Conservation (phyloP, 805 yeast genomes). For the Ogataea allantospora region DNA sequence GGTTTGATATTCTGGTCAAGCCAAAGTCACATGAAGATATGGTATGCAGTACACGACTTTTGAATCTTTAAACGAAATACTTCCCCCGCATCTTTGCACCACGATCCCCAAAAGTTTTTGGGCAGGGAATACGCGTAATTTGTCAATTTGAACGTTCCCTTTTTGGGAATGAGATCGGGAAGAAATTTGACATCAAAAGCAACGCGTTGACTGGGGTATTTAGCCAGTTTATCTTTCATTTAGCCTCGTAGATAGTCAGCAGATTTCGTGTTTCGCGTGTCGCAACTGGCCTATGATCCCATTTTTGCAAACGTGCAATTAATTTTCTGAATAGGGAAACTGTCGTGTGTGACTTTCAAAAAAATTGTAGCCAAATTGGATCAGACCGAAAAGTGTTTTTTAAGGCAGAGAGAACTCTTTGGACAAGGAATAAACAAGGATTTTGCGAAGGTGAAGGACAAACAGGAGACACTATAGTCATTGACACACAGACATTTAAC, state of each 20-base stretch:
- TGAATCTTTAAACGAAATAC: too few relatives aligned
- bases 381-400: slow-evolving; percentile 11
- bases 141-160: slow-evolving; percentile 2
- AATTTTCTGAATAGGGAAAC: slow-evolving; percentile 18
- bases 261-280: neutral
- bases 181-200: neutral
- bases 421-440: neutral
- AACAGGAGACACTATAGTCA: neutral
- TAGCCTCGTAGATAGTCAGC: neutral
- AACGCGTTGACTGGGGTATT: too few relatives aligned
- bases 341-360: slow-evolving; percentile 12
- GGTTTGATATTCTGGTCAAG: too few relatives aligned
- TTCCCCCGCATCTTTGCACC: slow-evolving; percentile 6
- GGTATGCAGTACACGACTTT: too few relatives aligned
- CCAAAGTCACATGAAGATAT: too few relatives aligned
- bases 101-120: neutral
- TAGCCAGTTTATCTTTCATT: neutral
- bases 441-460: slow-evolving; percentile 2
- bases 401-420: slow-evolving; percentile 4
- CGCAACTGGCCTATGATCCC: neutral
- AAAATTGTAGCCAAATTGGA: slow-evolving; percentile 12
- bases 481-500: neutral
- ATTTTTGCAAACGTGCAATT: slow-evolving; percentile 3
- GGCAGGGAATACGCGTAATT: slow-evolving; percentile 3
- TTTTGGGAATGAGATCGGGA: slow-evolving; percentile 1